Evolutionary conservation across 2,329 filamentous ascomycete species (phyloP).

Genomic region (Alternaria ethzedia): DNA sequence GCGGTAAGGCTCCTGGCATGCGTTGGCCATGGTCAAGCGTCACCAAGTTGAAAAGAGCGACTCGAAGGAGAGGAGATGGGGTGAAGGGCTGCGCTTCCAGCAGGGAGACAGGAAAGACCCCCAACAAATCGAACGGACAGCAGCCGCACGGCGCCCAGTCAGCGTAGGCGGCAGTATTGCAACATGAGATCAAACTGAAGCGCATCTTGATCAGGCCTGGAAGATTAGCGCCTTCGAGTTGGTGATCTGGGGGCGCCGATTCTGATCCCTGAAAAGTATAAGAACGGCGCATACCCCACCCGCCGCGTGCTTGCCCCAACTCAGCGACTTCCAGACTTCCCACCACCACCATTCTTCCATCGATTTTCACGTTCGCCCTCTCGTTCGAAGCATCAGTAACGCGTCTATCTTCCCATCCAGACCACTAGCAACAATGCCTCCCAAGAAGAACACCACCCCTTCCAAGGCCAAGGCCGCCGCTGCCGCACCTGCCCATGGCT

Average conservation of each 20-base stretch:
- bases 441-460: slow-evolving; percentile 66
- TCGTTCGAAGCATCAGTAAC: slow-evolving; percentile 46
- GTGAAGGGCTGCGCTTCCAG: slow-evolving; percentile 22
- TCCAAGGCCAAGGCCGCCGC: slow-evolving; percentile 64
- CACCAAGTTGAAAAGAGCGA: neutral
- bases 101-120: slow-evolving; percentile 30
- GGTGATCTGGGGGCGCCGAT: slow-evolving; percentile 40
- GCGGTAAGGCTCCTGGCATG: neutral
- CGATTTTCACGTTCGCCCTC: slow-evolving; percentile 26
- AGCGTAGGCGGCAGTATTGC: slow-evolving; percentile 22
- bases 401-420: slow-evolving; percentile 31
- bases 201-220: slow-evolving; percentile 40
- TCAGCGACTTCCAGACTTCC: slow-evolving; percentile 34
- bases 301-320: slow-evolving; percentile 33
- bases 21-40: neutral
- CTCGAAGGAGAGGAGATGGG: slow-evolving; percentile 18
- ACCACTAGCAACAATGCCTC: slow-evolving; percentile 62
- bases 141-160: slow-evolving; percentile 26
- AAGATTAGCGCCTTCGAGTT: slow-evolving; percentile 26
- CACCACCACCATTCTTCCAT: slow-evolving; percentile 25
- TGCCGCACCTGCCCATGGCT: slow-evolving; percentile 63
- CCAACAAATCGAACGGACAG: slow-evolving; percentile 23
- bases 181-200: slow-evolving; percentile 32
- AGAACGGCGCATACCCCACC: slow-evolving; percentile 35
- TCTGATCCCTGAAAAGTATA: slow-evolving; percentile 32